A percentile compares a stretch with the other conserved stretches of the same genome.
phyloP scores from a whole-genome alignment of 2,329 filamentous ascomycete species.

The Claviceps humidiphila region DNA sequence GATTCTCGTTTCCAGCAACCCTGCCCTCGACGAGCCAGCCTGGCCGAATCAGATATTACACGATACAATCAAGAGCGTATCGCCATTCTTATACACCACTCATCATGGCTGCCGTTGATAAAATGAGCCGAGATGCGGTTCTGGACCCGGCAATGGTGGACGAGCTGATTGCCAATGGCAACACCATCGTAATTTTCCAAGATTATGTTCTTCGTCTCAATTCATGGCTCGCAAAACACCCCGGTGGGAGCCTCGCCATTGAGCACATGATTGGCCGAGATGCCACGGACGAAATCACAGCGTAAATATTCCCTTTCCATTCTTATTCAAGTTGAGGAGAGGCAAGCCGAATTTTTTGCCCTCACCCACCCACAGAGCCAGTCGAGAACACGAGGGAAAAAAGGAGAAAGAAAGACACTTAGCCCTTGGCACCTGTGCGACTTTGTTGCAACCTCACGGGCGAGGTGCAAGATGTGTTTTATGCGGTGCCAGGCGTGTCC shows the following conservation, averaged over 20 bases:
- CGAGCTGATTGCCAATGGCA: slow-evolving; percentile 39
- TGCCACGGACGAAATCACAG: slow-evolving; percentile 23
- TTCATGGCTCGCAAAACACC: slow-evolving; percentile 44
- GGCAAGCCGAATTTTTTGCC: background rate
- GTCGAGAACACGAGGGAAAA: background rate
- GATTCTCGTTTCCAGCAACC: too few relatives aligned
- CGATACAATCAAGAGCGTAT: background rate
- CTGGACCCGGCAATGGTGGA: slow-evolving; percentile 34
- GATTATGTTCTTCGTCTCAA: slow-evolving; percentile 41
- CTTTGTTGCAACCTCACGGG: background rate
- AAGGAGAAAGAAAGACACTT: background rate
- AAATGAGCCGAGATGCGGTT: slow-evolving; percentile 29
- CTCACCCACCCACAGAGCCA: background rate
- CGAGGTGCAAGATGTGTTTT: background rate
- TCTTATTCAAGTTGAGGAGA: background rate
- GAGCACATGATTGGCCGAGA: slow-evolving; percentile 35
- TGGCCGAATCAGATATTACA: too few relatives aligned
- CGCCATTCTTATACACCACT: background rate
- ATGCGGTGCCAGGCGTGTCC: background rate
- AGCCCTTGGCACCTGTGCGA: background rate
- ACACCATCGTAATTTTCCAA: slow-evolving; percentile 42
- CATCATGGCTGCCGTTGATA: background rate
- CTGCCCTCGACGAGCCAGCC: background rate
- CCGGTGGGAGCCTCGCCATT: slow-evolving; percentile 45
- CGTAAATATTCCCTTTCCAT: slow-evolving; percentile 13